Evolutionary conservation across 192 early-diverging fungal species (phyloP).

Genomic region (Coemansia sp.): DNA sequence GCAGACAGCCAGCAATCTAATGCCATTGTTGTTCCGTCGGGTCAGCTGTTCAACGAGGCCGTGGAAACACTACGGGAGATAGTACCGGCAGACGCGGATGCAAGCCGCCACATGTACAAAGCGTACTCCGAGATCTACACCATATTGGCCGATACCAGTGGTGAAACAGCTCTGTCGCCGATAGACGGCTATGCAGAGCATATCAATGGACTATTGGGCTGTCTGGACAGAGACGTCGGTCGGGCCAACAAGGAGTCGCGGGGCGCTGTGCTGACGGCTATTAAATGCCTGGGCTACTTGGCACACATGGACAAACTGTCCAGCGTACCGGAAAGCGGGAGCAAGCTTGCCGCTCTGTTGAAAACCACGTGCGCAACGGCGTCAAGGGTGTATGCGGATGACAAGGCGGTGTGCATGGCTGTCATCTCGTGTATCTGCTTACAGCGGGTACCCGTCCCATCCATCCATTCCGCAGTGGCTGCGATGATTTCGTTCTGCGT

Average conservation of each 20-base stretch:
- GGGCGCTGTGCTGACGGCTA: conserved; percentile 20
- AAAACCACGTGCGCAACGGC: conserved; percentile 8
- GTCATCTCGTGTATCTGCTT: conserved; percentile 33
- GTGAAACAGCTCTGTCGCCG: neutral
- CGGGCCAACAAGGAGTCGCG: neutral
- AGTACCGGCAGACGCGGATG: neutral
- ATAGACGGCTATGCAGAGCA: neutral
- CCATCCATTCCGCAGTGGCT: conserved; percentile 16
- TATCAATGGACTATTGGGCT: conserved; percentile 9
- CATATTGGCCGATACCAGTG: conserved; percentile 7
- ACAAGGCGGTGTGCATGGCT: conserved; percentile 35
- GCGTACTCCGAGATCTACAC: conserved; percentile 35
- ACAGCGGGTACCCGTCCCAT: conserved; percentile 16
- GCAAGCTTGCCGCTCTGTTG: conserved; percentile 5
- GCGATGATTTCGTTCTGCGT: conserved; percentile 17
- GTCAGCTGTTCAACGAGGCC: conserved; percentile 7
- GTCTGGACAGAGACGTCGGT: conserved; percentile 26
- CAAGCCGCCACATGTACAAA: neutral
- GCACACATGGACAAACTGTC: conserved; percentile 23
- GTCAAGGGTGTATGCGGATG: conserved; percentile 5
- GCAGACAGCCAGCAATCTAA: neutral
- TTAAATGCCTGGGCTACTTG: conserved; percentile 34
- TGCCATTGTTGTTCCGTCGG: neutral
- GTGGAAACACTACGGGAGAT: conserved; percentile 10
- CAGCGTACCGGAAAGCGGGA: conserved; percentile 2